Base-by-base conservation (phyloP, 208 protist genomes). In the Strigomonas culicis region DNA sequence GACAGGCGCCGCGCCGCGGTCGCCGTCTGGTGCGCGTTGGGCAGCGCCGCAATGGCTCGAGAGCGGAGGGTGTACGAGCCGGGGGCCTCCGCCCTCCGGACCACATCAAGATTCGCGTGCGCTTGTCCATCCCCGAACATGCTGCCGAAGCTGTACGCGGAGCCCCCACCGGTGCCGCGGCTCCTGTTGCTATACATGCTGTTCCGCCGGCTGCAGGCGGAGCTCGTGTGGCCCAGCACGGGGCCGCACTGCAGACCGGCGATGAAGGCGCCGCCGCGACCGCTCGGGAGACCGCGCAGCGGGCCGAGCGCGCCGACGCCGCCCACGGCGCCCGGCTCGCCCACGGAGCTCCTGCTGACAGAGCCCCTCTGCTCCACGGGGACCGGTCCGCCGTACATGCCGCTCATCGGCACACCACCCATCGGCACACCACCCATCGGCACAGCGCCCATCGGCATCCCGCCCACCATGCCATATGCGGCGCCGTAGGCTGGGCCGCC, bases 141-240 rank as follows among this genome's bases (percentile, higher is more conserved):
- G 66, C 72, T 75, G 61, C 67, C 69, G 28, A 83, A 71, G 63
- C 71, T 70, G 56, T 82, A 79, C 70, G 82, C 80, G 67, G 74
- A 79, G 57, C 77, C 68, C 56, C 77, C 74, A 52, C 67, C 51
- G 6, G 67, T 60, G 55, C 50, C 17, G n/a, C 68, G 66, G 31
- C 68, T 50, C 25, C 56, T 66, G 43, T 51, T 61, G 39, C 73
- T 75, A 51, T 82, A 86, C 34, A 86, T 56, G 47, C 67, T 79
- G 49, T 79, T 79, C n/a, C 79, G 79, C 25, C 46, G 52, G 43
- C 83, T 68, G 57, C 72, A 74, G 58, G 74, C 24, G 61, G 63
- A 78, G 61, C 82, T 78, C 21, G 74, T 71, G 22, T 58, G 51
- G 27, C 68, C 64, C 49, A 71, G 65, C 53, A 78, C 47, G 41